A percentile compares a stretch with the other conserved stretches of the same genome.
Conservation (phyloP, 805 yeast genomes). For the Metschnikowia borealis region DNA sequence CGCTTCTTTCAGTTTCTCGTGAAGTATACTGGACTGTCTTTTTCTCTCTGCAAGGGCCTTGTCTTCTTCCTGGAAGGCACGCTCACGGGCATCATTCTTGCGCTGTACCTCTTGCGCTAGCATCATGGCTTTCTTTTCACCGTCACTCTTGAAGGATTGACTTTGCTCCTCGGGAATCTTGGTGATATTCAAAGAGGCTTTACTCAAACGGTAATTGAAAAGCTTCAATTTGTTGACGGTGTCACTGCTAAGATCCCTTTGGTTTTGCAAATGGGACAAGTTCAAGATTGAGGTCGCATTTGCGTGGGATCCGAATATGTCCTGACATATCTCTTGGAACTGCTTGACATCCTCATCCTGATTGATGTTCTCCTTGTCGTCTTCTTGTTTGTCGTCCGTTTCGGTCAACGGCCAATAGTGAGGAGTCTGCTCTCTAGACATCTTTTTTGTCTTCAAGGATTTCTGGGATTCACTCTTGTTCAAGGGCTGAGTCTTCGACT, state of each 20-base stretch:
- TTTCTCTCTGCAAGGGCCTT: conserved; percentile 13
- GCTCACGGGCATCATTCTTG: conserved; percentile 14
- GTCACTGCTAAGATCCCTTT: conserved; percentile 8
- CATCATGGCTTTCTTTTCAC: conserved; percentile 20
- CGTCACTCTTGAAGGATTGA: not conserved
- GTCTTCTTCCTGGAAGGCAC: conserved; percentile 7
- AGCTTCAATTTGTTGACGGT: conserved; percentile 11
- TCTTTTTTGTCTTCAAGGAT: conserved; percentile 10
- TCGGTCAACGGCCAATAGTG: conserved; percentile 17
- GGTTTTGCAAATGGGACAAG: conserved; percentile 5
- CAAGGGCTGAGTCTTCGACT: conserved; percentile 6
- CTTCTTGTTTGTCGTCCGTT: conserved; percentile 11
- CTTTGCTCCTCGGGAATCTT: conserved; percentile 2
- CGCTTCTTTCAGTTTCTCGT: conserved; percentile 29
- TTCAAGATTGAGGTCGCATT: conserved; percentile 7
- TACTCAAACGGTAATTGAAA: conserved; percentile 13
- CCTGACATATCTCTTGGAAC: conserved; percentile 31
- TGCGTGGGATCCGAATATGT: conserved; percentile 25
- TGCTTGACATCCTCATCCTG: conserved; percentile 25
- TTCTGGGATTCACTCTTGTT: conserved; percentile 11
- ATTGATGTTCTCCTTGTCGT: conserved; percentile 15
- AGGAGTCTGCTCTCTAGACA: conserved; percentile 15
- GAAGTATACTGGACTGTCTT: conserved; percentile 22
- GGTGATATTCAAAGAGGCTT: conserved; percentile 10
- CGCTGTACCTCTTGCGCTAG: conserved; percentile 17